Percentiles rank a stretch among this genome's conserved stretches.
Evolutionary conservation across 2,329 filamentous ascomycete genomes (phyloP).

Genomic region (Aspergillus hortae): DNA sequence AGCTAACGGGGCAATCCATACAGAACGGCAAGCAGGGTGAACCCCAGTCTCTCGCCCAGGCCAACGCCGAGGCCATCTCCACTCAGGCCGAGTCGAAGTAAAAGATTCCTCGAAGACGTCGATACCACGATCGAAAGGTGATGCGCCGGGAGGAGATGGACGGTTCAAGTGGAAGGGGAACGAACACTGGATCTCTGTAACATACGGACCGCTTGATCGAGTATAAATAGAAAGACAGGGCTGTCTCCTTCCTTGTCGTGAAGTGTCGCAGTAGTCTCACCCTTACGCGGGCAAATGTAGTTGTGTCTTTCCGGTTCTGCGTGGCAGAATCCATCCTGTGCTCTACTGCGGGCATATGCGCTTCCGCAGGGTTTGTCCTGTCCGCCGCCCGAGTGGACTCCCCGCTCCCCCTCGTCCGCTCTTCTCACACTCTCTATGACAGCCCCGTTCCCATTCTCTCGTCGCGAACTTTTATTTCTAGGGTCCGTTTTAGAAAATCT

Average conservation of each 20-base stretch:
- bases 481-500: conserved; percentile 13
- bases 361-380: conserved; percentile 19
- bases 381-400: conserved; percentile 16
- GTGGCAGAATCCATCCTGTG: neutral
- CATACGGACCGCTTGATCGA: conserved; percentile 31
- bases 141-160: conserved; percentile 14
- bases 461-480: conserved; percentile 1
- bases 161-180: conserved; percentile 17
- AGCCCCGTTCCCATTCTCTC: conserved; percentile 3
- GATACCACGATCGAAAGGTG: conserved; percentile 18
- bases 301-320: neutral
- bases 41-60: conserved; percentile 63
- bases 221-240: conserved; percentile 27
- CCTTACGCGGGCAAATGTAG: neutral
- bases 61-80: conserved; percentile 49
- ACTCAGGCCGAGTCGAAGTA: conserved; percentile 43
- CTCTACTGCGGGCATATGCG: conserved; percentile 1
- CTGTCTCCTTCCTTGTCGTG: conserved; percentile 15
- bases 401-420: conserved; percentile 17
- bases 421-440: conserved; percentile 5
- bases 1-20: conserved; percentile 31
- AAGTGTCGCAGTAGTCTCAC: neutral
- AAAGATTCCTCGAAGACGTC: conserved; percentile 17
- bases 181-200: conserved; percentile 33
- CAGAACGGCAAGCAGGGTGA: conserved; percentile 98